These are phyloP conservation scores for Apiospora marii DNA, from an alignment of 2,329 filamentous ascomycete species.

Conservation along the genomic window DNA sequence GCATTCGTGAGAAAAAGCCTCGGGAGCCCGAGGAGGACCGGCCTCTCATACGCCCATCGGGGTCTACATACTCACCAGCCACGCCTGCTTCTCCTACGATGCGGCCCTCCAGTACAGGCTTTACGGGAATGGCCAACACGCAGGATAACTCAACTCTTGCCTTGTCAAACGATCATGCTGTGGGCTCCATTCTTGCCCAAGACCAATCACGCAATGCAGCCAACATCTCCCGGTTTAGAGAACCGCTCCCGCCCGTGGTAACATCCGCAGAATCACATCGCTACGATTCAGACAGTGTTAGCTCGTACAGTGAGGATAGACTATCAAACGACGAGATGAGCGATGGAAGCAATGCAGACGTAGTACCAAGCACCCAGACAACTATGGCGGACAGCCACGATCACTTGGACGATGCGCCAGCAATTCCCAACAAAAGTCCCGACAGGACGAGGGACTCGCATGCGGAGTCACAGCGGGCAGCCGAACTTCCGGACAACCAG, in stretches of 20 bases:
- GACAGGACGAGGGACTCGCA: not conserved
- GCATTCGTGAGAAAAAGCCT: constrained; percentile 69
- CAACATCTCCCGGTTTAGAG: constrained; percentile 64
- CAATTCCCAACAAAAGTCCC: not conserved
- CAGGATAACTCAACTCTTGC: constrained; percentile 49
- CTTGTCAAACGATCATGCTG: constrained; percentile 65
- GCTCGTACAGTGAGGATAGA: constrained; percentile 50
- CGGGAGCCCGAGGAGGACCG: constrained; percentile 62
- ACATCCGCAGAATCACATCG: constrained; percentile 73
- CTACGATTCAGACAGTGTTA: constrained; percentile 67
- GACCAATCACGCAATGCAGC: constrained; percentile 63
- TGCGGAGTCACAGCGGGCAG: not conserved
- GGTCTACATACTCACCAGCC: constrained; percentile 43
- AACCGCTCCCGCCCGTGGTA: constrained; percentile 75
- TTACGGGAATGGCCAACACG: constrained; percentile 34
- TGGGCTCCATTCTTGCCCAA: constrained; percentile 63
- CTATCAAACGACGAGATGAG: constrained; percentile 31
- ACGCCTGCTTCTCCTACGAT: constrained; percentile 38
- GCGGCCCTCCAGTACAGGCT: constrained; percentile 36
- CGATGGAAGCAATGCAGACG: constrained; percentile 31
- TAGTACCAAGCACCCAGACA: constrained; percentile 31
- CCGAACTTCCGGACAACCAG: constrained; percentile 11
- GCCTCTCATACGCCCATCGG: constrained; percentile 63
- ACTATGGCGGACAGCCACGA: constrained; percentile 34
- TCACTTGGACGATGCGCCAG: constrained; percentile 19